Evolutionary conservation across 1,284 basidiomycete species (phyloP), one percentile per base, ranked within the genome.

Genomic region (Papiliotrema fonsecae): DNA sequence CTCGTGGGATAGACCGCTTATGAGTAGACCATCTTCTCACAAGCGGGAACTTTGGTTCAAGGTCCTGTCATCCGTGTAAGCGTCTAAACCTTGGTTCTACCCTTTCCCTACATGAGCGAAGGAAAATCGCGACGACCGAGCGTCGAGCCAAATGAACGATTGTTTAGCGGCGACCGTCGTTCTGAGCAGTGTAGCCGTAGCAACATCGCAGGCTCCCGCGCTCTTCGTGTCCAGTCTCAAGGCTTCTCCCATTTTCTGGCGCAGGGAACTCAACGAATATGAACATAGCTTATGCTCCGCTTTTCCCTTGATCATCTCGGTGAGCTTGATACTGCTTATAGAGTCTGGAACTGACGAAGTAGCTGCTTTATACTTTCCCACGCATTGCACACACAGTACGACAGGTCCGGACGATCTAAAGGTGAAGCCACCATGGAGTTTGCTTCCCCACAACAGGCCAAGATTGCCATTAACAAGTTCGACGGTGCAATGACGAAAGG

Each of bases 21-120:
- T 7, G 40, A 51, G 10, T 61, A 94, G 90, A 78, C 80, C 72
- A 90, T 97, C 61, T 97, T 97, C 78, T 85, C 86, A 59, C 84
- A 88, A 73, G 85, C 90, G 70, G 93, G 92, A 76, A 88, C 87
- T 73, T 83, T 97, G 70, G 81, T 87, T 67, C 83, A 87, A 75
- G 87, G 90, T 76, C 91, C 92, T 75, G 78, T 83, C 74, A 93
- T 97, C 77, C 89, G 86, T 85, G 92, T 97, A 74, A 75, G 77
- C 70, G 63, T 68, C 55, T 69, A 49, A 56, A 44, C 26, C 39
- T 19, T 31, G 11, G 24, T 42, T 40, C 26, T 32, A 37, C 22
- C n/a, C 24, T 10, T 21, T 42, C 21, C 25, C n/a, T 14, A 19
- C 30, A 4, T 6, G 13, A 43, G n/a, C 26, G n/a, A 19, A n/a